Base-by-base conservation (phyloP, 2,329 filamentous ascomycete genomes). In the Venturia aucupariae region DNA sequence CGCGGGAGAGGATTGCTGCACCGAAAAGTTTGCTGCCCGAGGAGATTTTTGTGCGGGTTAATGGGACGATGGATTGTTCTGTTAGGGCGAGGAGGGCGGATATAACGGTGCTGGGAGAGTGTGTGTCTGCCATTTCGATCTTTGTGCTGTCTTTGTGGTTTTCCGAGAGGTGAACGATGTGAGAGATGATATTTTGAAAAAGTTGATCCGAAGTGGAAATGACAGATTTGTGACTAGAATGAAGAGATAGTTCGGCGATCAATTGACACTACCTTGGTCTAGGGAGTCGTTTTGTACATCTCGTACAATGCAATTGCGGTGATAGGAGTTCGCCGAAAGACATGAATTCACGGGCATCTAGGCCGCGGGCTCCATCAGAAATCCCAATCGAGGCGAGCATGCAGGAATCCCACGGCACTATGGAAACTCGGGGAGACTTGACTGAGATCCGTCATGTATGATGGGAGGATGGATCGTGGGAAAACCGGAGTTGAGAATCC, bases 11-110 rank as follows among this genome's bases (percentile, higher is more conserved):
- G 66, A 85, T 81, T 11, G 82, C 81, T 3, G 82, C 82, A 17
- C 82, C 82, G 68, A 85, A 85, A 42, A 85, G 73, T 68, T 85
- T 85, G 71, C 77, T 80, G 62, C 83, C 82, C 0, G 79, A 79
- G 0, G 77, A 73, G 54, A 85, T 81, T 42, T 81, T 81, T 10
- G 72, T 67, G 0, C 71, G 71, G 0, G 83, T 84, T 27, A 84
- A 75, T 0, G 82, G 82, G 44, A 84, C 76, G 57, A 85, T 80
- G 46, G 74, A 69, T 2, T 75, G 54, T 69, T 83, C 81, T 41
- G 69, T 67, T 2, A 57, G 67, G 19, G 62, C 38, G 2, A 70
- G 64, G 22, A 70, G 62, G 19, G 48, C 24, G 30, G 41, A 57
- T 17, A 65, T 46, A 24, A 64, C 35, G 32, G 27, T n/a, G n/a